Base-by-base conservation (phyloP, 805 yeast genomes). In the Cephaloascus albidus region DNA sequence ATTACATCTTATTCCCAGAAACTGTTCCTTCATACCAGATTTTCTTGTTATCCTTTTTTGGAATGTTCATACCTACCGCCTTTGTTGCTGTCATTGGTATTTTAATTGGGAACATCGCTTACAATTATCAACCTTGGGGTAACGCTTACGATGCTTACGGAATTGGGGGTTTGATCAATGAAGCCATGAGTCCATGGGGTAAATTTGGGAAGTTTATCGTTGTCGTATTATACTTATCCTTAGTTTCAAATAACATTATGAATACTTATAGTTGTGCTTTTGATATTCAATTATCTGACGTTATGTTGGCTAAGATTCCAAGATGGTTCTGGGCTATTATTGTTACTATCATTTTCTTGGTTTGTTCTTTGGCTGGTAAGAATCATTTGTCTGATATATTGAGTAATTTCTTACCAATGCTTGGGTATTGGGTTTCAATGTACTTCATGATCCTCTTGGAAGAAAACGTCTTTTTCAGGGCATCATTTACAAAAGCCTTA, bases 381-480 rank as follows among this genome's bases (percentile, higher is more conserved):
- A 63, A 81, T 53, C 78, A 80, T 48, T 82, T 87, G 54, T 68
- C 85, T 41, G 68, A 76, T 3, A 85, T 87, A 43, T 63, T 86
- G 47, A 78, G 86, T 10, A 86, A 86, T 51, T 86, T 86, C 59
- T 63, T 86, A 50, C 95, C 96, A 8, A 86, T 86, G 95, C 74
- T 86, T 42, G 95, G 95, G 2, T 86, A 86, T 60, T 86, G 96
- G 96, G 75, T 85, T 40, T 76, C 89, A 42, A 84, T 86, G 62
- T 87, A 86, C 56, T 75, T 81, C 49, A 72, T 75, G n/a, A 55
- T 86, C 35, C 58, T 85, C 27, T 43, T 85, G 3, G 85, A 83
- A 46, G 96, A 86, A 55, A 85, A 85, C 51, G 41, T 70, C 3
- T 67, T 85, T 15, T 86, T 86, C 63, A 70, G 96, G 53, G 68